Evolutionary conservation across 768 basidiomycete species (phyloP), one percentile per base, ranked within the genome.

Genomic region (Leucosporidium creatinivorum): DNA sequence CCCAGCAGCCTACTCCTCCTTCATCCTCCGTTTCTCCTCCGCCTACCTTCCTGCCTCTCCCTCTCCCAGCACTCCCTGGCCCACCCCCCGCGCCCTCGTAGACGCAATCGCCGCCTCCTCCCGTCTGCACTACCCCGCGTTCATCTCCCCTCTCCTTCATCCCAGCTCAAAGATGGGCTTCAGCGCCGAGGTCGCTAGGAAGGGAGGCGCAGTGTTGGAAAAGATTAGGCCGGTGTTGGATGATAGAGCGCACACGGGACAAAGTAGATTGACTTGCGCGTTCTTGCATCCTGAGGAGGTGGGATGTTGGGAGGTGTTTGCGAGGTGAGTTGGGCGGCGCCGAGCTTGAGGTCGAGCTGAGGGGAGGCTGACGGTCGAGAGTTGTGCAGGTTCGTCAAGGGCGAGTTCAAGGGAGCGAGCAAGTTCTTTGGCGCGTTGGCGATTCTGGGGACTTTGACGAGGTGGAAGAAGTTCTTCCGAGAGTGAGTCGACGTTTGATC

Each of bases 371-470:
- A 44, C 15, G 8, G 8, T 44, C 10, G 15, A 3, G 13, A 13
- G 3, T 8, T 13, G 39, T 15, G 10, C 15, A 44, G 39, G 44
- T 25, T 47, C 17, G 58, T 60, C 2, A 17, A 10, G 10, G 44
- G 9, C 28, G 58, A 49, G 47, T 47, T 60, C 4, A 12, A 19
- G 5, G 44, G 44, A 25, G 44, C 58, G 1, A n/a, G 33, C 19
- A 60, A 30, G 18, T 60, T 60, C 47, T 60, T 60, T 30, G 58
- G 44, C 17, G 58, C 58, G 18, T 26, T 60, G n/a, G 39, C 58
- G 4, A 12, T 49, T 8, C 25, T 60, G 1, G 58, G 58, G 1
- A 28, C 58, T 5, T 25, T n/a, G 26, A 26, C 48, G 9, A 25
- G 58, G 13, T 60, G 58, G 58, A 47, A 48, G 28, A 60, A 60